phyloP scores from a whole-genome alignment of 495 filamentous ascomycete species.

The Evansstolkia leycettana region DNA sequence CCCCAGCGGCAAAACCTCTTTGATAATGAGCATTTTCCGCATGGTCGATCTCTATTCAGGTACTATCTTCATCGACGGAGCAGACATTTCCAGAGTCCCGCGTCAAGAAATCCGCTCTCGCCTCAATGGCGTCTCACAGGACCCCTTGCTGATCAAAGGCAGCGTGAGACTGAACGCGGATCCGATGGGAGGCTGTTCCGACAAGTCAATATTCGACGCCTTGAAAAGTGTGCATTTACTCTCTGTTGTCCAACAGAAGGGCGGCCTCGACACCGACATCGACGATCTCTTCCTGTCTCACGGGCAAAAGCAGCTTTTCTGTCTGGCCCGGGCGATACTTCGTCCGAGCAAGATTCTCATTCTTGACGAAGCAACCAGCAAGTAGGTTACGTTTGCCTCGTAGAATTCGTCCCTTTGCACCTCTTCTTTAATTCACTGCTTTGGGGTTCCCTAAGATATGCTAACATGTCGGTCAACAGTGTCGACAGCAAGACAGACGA shows the following conservation, averaged over 20 bases:
- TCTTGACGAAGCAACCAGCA: conserved; percentile 42
- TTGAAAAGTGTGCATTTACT: conserved; percentile 38
- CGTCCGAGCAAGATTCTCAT: conserved; percentile 32
- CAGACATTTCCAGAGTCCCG: conserved; percentile 34
- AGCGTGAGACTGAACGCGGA: conserved; percentile 38
- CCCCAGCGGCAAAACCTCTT: conserved; percentile 34
- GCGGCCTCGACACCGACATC: conserved; percentile 38
- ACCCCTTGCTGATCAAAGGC: conserved; percentile 36
- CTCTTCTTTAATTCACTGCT: no score
- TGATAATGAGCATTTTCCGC: conserved; percentile 40
- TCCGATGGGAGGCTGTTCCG: conserved; percentile 16
- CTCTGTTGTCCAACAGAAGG: conserved; percentile 34
- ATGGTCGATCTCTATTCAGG: conserved; percentile 36
- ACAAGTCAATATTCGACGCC: conserved; percentile 29
- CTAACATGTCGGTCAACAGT: conserved; percentile 9
- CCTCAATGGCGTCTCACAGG: conserved; percentile 43
- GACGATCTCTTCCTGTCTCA: conserved; percentile 39
- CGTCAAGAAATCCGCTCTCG: conserved; percentile 33
- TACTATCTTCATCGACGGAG: conserved; percentile 33
- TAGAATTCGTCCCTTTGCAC: conserved; percentile 5
- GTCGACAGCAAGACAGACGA: conserved; percentile 45
- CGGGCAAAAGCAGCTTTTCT: conserved; percentile 54
- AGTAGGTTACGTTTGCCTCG: conserved; percentile 18
- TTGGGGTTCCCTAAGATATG: conserved; percentile 6
- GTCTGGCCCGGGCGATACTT: conserved; percentile 49